phyloP scores from a whole-genome alignment of 164 flowering plant species.

The Litsea cubeba region DNA sequence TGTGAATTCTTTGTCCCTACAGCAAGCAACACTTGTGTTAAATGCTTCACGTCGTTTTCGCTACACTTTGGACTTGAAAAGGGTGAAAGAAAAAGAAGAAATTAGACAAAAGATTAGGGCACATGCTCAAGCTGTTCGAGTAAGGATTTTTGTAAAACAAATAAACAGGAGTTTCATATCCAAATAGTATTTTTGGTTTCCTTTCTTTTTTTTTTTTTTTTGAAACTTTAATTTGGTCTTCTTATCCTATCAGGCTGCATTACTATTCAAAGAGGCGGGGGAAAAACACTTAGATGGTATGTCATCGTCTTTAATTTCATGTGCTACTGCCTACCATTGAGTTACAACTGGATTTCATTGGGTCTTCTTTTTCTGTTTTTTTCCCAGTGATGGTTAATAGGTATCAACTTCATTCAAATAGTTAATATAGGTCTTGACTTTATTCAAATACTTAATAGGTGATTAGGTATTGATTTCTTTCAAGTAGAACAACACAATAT shows the following conservation, averaged over 20 bases:
- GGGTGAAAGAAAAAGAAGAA: constrained; percentile 70
- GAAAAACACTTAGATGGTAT: constrained; percentile 41
- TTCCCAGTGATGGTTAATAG: too few species aligned
- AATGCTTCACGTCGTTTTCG: constrained; percentile 98
- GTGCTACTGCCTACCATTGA: not conserved
- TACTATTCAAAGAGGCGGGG: constrained; percentile 72
- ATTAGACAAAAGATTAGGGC: constrained; percentile 69
- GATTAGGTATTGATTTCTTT: too few species aligned
- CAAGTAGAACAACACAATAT: too few species aligned
- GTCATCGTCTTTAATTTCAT: not conserved
- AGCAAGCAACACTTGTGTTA: constrained; percentile 98
- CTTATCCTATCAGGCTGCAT: constrained; percentile 64
- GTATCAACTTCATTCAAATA: too few species aligned
- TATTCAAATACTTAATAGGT: too few species aligned
- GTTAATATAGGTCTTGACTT: too few species aligned
- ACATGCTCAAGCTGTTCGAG: constrained; percentile 90
- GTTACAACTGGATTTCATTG: not conserved
- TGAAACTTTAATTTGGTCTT: constrained; percentile 1
- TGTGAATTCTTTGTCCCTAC: constrained; percentile 5
- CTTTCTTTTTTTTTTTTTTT: not conserved
- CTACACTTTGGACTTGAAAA: constrained; percentile 88
- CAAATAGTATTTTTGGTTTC: not conserved
- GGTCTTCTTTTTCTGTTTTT: too few species aligned
- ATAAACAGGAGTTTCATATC: not conserved
- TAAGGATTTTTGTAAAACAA: constrained; percentile 19